A percentile compares a stretch with the other conserved stretches of the same genome.
Conservation (phyloP, 2,329 filamentous ascomycete species). For the Talaromyces albobiverticillius region DNA sequence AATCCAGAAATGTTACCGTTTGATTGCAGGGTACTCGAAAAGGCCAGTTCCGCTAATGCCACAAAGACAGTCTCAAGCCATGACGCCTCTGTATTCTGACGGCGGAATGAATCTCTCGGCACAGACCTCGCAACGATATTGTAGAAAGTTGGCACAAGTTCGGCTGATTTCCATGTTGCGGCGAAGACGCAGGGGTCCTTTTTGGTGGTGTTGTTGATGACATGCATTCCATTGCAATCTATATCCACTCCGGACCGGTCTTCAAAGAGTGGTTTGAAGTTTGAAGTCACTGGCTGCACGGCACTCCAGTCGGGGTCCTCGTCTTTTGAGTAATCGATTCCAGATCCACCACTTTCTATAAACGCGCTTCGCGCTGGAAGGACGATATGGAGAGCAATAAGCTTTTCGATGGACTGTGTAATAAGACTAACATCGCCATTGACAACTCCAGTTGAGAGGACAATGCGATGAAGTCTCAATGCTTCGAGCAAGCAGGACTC, state of each 20-base stretch:
- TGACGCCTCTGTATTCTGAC: slow-evolving; percentile 44
- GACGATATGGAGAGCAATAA: slow-evolving; percentile 41
- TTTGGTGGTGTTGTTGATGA: neutral
- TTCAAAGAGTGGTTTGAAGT: slow-evolving; percentile 34
- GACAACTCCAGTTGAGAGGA: slow-evolving; percentile 26
- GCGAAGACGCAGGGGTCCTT: slow-evolving; percentile 9
- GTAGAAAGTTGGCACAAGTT: slow-evolving; percentile 41
- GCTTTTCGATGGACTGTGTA: slow-evolving; percentile 32
- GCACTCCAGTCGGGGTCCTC: slow-evolving; percentile 31
- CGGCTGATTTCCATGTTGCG: slow-evolving; percentile 28
- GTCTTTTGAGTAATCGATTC: slow-evolving; percentile 32
- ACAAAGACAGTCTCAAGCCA: slow-evolving; percentile 52
- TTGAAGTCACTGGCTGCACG: slow-evolving; percentile 35
- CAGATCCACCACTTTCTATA: slow-evolving; percentile 31
- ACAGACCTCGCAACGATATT: slow-evolving; percentile 47
- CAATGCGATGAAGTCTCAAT: slow-evolving; percentile 30
- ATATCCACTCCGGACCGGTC: slow-evolving; percentile 16
- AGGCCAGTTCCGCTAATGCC: slow-evolving; percentile 38
- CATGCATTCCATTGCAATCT: slow-evolving; percentile 1
- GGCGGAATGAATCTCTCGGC: slow-evolving; percentile 41
- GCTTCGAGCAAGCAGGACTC: slow-evolving; percentile 33
- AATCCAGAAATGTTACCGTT: slow-evolving; percentile 29
- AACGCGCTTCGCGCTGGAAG: slow-evolving; percentile 39
- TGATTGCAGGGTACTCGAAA: slow-evolving; percentile 31
- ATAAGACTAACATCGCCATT: slow-evolving; percentile 31